Conservation (phyloP, 345 rosid genomes). For the Laguncularia racemosa region DNA sequence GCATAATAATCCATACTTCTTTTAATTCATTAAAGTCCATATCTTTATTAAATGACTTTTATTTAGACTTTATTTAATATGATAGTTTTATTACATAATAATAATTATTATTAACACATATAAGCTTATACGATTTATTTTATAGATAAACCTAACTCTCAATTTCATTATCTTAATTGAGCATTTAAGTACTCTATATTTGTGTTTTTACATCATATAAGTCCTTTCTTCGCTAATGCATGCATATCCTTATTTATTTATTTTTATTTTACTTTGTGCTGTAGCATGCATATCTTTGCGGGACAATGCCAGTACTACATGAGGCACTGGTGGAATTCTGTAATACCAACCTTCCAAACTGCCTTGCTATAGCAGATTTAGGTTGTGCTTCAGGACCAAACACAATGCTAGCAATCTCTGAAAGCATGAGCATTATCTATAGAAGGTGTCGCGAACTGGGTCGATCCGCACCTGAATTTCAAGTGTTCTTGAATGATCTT, state of each 20-base stretch:
- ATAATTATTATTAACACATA: too few relatives aligned
- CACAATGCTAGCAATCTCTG: slow-evolving; percentile 14
- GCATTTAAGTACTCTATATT: background rate
- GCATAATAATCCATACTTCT: too few relatives aligned
- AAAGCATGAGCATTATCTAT: slow-evolving; percentile 14
- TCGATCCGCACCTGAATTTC: slow-evolving; percentile 16
- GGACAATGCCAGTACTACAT: slow-evolving; percentile 14
- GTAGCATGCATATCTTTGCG: slow-evolving; percentile 18
- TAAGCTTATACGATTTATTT: too few relatives aligned
- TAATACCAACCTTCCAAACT: slow-evolving; percentile 3
- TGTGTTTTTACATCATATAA: background rate
- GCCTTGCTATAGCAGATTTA: slow-evolving; percentile 26
- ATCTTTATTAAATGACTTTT: too few relatives aligned
- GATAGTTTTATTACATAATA: too few relatives aligned
- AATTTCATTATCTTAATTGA: too few relatives aligned
- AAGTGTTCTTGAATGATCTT: slow-evolving; percentile 31
- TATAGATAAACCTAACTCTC: too few relatives aligned
- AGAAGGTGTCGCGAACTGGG: slow-evolving; percentile 10
- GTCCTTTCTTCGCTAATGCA: background rate
- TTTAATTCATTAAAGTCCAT: too few relatives aligned
- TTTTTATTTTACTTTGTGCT: background rate
- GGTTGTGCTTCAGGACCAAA: slow-evolving; percentile 46
- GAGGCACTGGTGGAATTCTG: slow-evolving; percentile 23
- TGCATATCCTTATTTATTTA: background rate
- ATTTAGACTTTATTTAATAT: too few relatives aligned